Evolutionary conservation across 257 asterid genomes (phyloP), one percentile per base, ranked within the genome.

Genomic region (Leptodermis oblonga): DNA sequence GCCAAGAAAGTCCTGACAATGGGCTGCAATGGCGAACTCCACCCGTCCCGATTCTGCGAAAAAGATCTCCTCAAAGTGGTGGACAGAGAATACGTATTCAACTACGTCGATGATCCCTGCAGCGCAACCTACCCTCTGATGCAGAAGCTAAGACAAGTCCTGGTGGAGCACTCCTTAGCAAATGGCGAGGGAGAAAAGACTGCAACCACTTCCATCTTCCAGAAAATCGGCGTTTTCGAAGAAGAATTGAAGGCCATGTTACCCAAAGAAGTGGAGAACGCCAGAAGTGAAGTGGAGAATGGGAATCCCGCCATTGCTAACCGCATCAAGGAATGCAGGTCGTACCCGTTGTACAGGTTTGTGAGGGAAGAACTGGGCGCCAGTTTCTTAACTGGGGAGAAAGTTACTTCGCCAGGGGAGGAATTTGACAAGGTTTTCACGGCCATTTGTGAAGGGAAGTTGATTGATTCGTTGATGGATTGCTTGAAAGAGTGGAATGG

Each of bases 401-500:
- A 77, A 41, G 77, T 77, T 11, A 22, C 28, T 15, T 77, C 81
- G 4, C 81, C 81, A 0, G 81, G 81, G 3, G 77, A 77, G 42
- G 81, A 77, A 33, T 77, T 77, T 34, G 81, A 71, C 73, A 67
- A 59, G 74, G 81, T 77, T 2, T 77, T 77, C 66, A 59, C 77
- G 0, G 81, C 81, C 20, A 67, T 77, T 13, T 71, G 73, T 28
- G 55, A 66, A 11, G 81, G 81, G 42, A 71, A 67, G 52, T 48
- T 77, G 81, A 71, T 77, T 61, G 81, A 68, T 52, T 74, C 81
- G 26, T 67, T 77, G 77, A 41, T 77, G 71, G 81, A 72, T 36
- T 76, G 80, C 41, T 67, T 76, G 74, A 76, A 72, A 52, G 77
- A 31, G 4, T 76, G 80, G 80, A 56, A 76, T 67, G 80, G 80